A percentile compares a stretch with the other conserved stretches of the same genome.
These are phyloP conservation scores for Avena eriantha DNA, from an alignment of 176 grass and related monocot species.

Conservation along the genomic window DNA sequence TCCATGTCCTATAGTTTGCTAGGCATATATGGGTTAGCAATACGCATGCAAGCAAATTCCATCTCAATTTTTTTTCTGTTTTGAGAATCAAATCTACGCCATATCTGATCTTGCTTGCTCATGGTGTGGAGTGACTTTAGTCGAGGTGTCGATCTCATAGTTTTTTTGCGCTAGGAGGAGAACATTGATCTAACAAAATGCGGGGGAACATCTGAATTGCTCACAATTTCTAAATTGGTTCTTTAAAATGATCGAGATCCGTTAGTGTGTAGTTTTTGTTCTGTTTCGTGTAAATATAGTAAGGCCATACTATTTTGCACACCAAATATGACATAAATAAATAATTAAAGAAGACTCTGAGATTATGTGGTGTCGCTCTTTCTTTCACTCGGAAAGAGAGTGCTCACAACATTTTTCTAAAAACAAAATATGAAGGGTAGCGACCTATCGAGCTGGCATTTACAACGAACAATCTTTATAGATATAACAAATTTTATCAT, in stretches of 20 bases:
- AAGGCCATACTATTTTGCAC: neutral
- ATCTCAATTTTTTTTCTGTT: neutral
- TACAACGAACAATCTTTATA: neutral
- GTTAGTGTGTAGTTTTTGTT: no score
- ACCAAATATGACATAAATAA: neutral
- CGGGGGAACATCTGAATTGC: neutral
- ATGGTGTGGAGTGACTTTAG: neutral
- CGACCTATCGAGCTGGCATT: neutral
- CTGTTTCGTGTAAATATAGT: no score
- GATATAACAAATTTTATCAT: neutral
- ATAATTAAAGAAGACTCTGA: neutral
- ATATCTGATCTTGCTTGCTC: conserved; percentile 14
- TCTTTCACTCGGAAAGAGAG: neutral
- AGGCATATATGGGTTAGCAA: neutral
- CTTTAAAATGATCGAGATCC: no score
- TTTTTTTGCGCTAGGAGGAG: no score
- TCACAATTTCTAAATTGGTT: neutral
- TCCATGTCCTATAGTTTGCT: conserved; percentile 11
- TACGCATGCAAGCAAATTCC: neutral
- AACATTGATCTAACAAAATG: neutral
- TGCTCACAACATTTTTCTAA: no score
- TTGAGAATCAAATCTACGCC: neutral
- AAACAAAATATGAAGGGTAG: no score
- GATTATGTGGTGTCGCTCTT: no score
- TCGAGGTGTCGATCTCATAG: neutral